These are phyloP conservation scores for Ganoderma leucocontextum DNA, from an alignment of 1,284 basidiomycete genomes.

Conservation along the genomic window DNA sequence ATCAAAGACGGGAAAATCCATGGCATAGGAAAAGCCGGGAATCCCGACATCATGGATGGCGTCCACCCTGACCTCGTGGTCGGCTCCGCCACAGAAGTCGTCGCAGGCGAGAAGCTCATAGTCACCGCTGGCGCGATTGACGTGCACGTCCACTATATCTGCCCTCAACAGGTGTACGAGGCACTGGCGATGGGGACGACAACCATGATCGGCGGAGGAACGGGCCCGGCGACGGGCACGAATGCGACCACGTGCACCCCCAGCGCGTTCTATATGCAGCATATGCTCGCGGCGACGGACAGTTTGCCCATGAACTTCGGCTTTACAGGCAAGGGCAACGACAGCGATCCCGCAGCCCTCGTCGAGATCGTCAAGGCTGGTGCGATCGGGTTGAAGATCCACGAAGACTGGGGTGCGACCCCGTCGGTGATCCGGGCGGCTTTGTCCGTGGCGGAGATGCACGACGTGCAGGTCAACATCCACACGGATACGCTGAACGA, in stretches of 20 bases:
- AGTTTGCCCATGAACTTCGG: constrained; percentile 91
- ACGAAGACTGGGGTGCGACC: constrained; percentile 98
- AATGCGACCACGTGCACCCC: constrained; percentile 97
- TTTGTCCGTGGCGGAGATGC: constrained; percentile 88
- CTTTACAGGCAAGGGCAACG: constrained; percentile 96
- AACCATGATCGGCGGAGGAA: constrained; percentile 92
- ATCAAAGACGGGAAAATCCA: constrained; percentile 86
- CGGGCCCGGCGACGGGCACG: constrained; percentile 91
- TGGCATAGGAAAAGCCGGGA: constrained; percentile 96
- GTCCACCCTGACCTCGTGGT: constrained; percentile 84
- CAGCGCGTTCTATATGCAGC: constrained; percentile 84
- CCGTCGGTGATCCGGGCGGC: constrained; percentile 85
- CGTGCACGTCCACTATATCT: constrained; percentile 94
- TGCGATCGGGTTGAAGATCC: constrained; percentile 92
- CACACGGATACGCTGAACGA: constrained; percentile 98
- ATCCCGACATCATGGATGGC: constrained; percentile 92
- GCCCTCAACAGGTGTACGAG: constrained; percentile 89
- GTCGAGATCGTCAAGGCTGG: constrained; percentile 91
- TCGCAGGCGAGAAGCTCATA: constrained; percentile 95
- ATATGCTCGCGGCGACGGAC: constrained; percentile 92
- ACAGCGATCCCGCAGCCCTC: constrained; percentile 76
- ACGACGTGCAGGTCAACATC: constrained; percentile 97
- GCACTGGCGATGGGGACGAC: constrained; percentile 80
- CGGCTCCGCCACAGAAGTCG: constrained; percentile 93
- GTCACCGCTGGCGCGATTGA: constrained; percentile 95